Conservation (phyloP, 441 rosid species). For the Adansonia gregorii region DNA sequence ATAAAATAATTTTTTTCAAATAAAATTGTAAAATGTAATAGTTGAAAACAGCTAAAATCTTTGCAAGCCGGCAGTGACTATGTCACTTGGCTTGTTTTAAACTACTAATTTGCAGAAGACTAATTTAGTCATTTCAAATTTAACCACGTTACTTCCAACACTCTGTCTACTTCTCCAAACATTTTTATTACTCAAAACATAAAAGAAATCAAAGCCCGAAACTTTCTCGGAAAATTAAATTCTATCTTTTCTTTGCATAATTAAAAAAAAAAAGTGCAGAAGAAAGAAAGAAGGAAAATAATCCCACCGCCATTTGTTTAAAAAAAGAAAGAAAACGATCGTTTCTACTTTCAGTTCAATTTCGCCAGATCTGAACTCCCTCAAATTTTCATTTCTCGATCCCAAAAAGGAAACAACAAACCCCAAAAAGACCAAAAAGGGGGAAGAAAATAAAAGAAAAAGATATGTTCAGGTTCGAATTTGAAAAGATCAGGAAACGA, state of each 20-base stretch:
- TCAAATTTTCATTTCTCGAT: neutral
- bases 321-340: neutral
- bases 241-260: no score
- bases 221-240: neutral
- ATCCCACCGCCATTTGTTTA: neutral
- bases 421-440: neutral
- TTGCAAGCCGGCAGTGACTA: no score
- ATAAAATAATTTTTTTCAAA: no score
- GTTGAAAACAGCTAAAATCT: no score
- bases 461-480: conserved; percentile 47
- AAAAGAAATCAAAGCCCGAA: neutral
- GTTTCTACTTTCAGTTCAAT: neutral
- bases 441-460: neutral
- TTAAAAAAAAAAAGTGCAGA: neutral
- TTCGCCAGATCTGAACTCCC: conserved; percentile 19
- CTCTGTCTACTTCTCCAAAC: no score
- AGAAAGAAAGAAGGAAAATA: neutral
- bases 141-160: neutral
- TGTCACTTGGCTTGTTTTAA: no score
- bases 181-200: neutral
- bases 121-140: neutral
- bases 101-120: no score
- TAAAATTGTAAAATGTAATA: no score
- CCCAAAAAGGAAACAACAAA: neutral
- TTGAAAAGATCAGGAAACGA: conserved; percentile 56